Conservation (phyloP, 257 asterid species). For the Buddleja alternifolia region DNA sequence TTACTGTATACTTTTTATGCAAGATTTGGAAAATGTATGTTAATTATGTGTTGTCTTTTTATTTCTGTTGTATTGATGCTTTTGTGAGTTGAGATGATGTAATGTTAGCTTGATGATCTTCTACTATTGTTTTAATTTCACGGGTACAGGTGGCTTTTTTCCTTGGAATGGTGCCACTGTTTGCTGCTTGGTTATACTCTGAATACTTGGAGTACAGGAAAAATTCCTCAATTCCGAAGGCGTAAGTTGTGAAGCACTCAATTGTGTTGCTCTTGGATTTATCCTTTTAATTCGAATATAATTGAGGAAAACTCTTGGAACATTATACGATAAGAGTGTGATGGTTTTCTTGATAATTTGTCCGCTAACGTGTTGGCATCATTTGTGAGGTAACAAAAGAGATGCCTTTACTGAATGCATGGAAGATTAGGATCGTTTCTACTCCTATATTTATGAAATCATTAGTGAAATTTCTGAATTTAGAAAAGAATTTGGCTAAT, state of each 20-base stretch:
- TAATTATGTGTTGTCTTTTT: background rate
- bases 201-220: conserved; percentile 77
- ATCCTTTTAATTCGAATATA: background rate
- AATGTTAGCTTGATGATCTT: conserved; percentile 22
- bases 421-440: background rate
- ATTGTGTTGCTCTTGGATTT: background rate
- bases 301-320: conserved; percentile 14
- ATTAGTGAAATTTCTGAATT: conserved; percentile 1
- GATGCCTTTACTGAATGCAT: conserved; percentile 14
- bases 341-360: background rate
- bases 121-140: conserved; percentile 17
- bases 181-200: conserved; percentile 82
- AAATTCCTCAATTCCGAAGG: conserved; percentile 41
- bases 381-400: background rate
- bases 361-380: background rate
- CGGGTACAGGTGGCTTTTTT: conserved; percentile 74
- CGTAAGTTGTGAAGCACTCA: conserved; percentile 39
- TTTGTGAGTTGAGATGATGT: background rate
- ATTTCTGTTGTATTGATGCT: background rate
- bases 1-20: no score
- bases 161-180: conserved; percentile 67
- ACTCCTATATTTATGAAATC: background rate
- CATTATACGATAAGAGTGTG: background rate
- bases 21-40: background rate
- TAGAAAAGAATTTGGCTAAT: background rate